Percentiles rank a stretch among this genome's conserved stretches.
These are phyloP conservation scores for Saussurea involucrata DNA, from an alignment of 129 eudicot species.

Conservation along the genomic window DNA sequence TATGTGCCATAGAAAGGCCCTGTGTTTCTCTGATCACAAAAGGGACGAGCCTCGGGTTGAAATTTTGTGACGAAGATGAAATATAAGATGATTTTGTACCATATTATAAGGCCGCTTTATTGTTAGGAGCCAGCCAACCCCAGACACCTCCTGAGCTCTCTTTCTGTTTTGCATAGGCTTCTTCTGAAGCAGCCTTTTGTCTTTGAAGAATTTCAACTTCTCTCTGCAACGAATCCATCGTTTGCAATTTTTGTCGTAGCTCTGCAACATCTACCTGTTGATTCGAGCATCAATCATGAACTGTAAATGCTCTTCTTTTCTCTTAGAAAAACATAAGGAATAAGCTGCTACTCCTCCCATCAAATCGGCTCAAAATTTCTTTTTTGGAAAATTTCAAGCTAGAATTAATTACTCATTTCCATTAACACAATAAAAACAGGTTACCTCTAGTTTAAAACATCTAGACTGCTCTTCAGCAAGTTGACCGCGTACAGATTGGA, in stretches of 20 bases:
- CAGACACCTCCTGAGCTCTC: conserved; percentile 94
- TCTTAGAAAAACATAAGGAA: neutral
- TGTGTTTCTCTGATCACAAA: neutral
- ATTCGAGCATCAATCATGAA: neutral
- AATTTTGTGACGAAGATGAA: too few relatives aligned
- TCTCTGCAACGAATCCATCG: conserved; percentile 80
- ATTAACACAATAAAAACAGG: neutral
- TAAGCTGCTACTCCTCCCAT: too few relatives aligned
- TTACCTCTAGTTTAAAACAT: conserved; percentile 98
- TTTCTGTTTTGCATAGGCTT: conserved; percentile 83
- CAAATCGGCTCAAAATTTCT: too few relatives aligned
- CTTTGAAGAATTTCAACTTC: conserved; percentile 86
- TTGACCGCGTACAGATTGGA: conserved; percentile 92
- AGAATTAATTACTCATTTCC: neutral
- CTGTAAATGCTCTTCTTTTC: neutral
- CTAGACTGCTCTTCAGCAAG: conserved; percentile 98
- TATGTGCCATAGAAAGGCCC: neutral
- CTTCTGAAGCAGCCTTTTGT: conserved; percentile 98
- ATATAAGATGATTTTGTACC: neutral
- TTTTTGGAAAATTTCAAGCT: too few relatives aligned
- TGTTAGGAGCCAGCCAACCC: conserved; percentile 86
- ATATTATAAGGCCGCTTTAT: neutral
- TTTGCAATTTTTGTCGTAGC: conserved; percentile 89
- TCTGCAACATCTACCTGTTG: conserved; percentile 96
- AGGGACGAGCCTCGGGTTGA: neutral